A percentile compares a stretch with the other conserved stretches of the same genome.
phyloP scores from a whole-genome alignment of 371 early-diverging fungal species.

The Apophysomyces elegans region DNA sequence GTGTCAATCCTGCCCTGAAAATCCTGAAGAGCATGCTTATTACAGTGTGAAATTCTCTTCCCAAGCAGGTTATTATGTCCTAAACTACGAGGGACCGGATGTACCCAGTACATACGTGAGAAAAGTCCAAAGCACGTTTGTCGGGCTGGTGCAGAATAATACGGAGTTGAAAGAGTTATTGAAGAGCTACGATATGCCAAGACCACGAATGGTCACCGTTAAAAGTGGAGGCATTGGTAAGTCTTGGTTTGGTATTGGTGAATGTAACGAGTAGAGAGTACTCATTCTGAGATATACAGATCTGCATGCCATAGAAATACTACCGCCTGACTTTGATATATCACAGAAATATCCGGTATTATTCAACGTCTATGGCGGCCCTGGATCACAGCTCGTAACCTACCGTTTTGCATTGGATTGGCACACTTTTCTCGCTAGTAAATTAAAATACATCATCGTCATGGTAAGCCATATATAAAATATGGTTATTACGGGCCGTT shows the following conservation, averaged over 20 bases:
- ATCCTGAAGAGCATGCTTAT: conserved; percentile 60
- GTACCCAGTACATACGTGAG: conserved; percentile 82
- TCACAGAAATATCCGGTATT: conserved; percentile 82
- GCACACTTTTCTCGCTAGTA: conserved; percentile 71
- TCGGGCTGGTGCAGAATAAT: conserved; percentile 63
- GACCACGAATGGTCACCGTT: conserved; percentile 56
- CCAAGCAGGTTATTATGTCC: conserved; percentile 71
- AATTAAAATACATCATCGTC: conserved; percentile 69
- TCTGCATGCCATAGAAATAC: conserved; percentile 84
- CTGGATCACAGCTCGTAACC: conserved; percentile 86
- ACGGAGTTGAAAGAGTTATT: conserved; percentile 42
- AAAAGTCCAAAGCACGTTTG: conserved; percentile 58
- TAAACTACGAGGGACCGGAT: conserved; percentile 86
- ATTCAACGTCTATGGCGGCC: conserved; percentile 93
- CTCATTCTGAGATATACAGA: conserved; percentile 37
- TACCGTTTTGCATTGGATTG: conserved; percentile 73
- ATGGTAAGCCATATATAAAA: conserved; percentile 37
- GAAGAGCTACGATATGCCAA: conserved; percentile 61
- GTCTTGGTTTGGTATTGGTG: background rate
- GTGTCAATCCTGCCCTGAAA: conserved; percentile 44
- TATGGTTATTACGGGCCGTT: background rate
- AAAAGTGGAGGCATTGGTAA: conserved; percentile 60
- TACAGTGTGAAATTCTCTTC: conserved; percentile 81
- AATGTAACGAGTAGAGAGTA: conserved; percentile 16
- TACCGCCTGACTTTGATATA: conserved; percentile 85